Conservation (phyloP, 2,329 filamentous ascomycete genomes). For the Trichoderma arundinaceum region DNA sequence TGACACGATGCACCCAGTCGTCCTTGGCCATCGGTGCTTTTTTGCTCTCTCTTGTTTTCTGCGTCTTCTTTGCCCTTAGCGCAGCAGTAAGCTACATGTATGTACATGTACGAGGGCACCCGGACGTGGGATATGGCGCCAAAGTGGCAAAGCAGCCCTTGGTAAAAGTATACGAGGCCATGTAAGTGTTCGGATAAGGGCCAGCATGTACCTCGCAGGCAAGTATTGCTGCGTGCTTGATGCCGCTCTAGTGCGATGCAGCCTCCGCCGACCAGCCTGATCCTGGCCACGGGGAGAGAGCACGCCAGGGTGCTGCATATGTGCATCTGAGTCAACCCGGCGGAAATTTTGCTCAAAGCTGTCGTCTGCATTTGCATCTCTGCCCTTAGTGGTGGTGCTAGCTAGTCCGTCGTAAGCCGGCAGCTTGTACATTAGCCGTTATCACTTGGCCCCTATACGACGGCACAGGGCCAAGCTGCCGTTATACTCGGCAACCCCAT, state of each 20-base stretch:
- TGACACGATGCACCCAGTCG: not conserved
- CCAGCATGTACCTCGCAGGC: not conserved
- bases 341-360: slow-evolving; percentile 7
- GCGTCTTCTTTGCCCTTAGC: not conserved
- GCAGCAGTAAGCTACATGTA: not conserved
- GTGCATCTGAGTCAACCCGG: slow-evolving; percentile 3
- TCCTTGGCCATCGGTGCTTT: not conserved
- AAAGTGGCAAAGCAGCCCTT: not conserved
- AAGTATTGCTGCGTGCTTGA: not conserved
- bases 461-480: not conserved
- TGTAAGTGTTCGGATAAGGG: slow-evolving; percentile 8
- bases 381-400: not conserved
- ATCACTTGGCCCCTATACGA: not conserved
- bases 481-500: not conserved
- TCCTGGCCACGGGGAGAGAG: not conserved
- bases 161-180: not conserved
- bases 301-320: not conserved
- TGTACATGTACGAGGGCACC: not conserved
- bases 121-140: not conserved
- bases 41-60: not conserved
- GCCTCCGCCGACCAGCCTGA: not conserved
- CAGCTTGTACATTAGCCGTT: not conserved
- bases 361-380: not conserved
- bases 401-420: not conserved
- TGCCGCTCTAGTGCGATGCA: slow-evolving; percentile 7